Evolutionary conservation across 2,329 filamentous ascomycete species (phyloP).

Genomic region (Acarospora socialis): DNA sequence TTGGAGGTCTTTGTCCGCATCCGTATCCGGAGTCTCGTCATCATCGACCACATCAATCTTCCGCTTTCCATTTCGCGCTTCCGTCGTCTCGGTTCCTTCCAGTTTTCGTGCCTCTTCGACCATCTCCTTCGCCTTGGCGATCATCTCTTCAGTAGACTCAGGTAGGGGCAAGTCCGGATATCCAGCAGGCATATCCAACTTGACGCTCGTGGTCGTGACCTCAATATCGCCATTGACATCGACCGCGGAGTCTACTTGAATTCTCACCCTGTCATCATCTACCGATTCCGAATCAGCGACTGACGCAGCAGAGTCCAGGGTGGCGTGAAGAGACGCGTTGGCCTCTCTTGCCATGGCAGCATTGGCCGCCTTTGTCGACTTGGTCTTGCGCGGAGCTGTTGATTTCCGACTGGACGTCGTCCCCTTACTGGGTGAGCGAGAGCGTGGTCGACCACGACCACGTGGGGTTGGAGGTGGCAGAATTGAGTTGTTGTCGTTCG

Average conservation of each 20-base stretch:
- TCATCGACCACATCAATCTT: slow-evolving; percentile 57
- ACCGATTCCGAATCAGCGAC: slow-evolving; percentile 17
- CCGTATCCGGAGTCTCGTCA: slow-evolving; percentile 27
- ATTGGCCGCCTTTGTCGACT: slow-evolving; percentile 34
- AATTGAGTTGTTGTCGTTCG: slow-evolving; percentile 22
- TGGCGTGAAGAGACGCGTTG: slow-evolving; percentile 33
- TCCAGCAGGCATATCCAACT: slow-evolving; percentile 58
- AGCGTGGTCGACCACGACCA: slow-evolving; percentile 12
- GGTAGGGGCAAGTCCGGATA: slow-evolving; percentile 54
- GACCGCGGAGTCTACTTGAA: slow-evolving; percentile 54
- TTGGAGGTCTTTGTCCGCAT: slow-evolving; percentile 26
- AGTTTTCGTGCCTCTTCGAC: slow-evolving; percentile 50
- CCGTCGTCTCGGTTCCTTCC: slow-evolving; percentile 26
- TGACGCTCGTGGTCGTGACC: slow-evolving; percentile 57
- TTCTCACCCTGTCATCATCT: slow-evolving; percentile 42
- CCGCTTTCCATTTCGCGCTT: slow-evolving; percentile 48
- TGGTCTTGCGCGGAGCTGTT: slow-evolving; percentile 37
- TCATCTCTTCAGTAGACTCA: slow-evolving; percentile 69
- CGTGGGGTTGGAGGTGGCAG: slow-evolving; percentile 18
- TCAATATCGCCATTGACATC: slow-evolving; percentile 46
- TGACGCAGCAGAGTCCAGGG: slow-evolving; percentile 30
- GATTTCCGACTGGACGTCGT: slow-evolving; percentile 17
- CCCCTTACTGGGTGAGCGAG: slow-evolving; percentile 23
- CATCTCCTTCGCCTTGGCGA: slow-evolving; percentile 77
- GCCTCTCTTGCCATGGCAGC: slow-evolving; percentile 35